These are phyloP conservation scores for Calonectria honghensis DNA, from an alignment of 2,329 filamentous ascomycete genomes.

Conservation along the genomic window DNA sequence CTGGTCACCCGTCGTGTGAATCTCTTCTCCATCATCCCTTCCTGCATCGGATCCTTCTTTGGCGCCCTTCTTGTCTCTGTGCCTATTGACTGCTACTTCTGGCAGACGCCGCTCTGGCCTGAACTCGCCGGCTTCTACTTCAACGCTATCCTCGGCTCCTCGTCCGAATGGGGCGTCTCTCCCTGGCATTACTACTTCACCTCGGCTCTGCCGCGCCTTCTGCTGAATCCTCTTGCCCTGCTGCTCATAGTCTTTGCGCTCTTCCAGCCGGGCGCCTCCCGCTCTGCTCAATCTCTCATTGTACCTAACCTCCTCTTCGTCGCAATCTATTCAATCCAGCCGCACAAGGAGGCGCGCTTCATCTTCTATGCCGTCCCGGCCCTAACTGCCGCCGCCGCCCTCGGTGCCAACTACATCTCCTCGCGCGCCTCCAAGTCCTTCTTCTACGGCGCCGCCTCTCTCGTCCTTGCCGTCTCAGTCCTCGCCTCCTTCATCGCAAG, in stretches of 20 bases:
- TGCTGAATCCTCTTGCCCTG: conserved; percentile 85
- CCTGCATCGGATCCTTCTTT: conserved; percentile 79
- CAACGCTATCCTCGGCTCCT: conserved; percentile 90
- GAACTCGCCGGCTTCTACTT: conserved; percentile 93
- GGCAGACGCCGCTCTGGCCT: conserved; percentile 91
- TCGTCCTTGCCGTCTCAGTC: conserved; percentile 76
- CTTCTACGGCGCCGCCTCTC: conserved; percentile 72
- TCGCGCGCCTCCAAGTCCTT: conserved; percentile 77
- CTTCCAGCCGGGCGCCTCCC: conserved; percentile 66
- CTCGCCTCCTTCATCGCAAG: conserved; percentile 76
- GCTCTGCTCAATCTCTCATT: conserved; percentile 69
- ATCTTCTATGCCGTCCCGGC: conserved; percentile 91
- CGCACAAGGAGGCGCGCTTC: conserved; percentile 98
- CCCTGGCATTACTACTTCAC: conserved; percentile 92
- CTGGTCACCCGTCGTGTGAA: conserved; percentile 73
- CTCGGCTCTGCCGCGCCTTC: conserved; percentile 86
- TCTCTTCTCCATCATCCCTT: conserved; percentile 75
- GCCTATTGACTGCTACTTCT: conserved; percentile 92
- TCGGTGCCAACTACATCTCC: conserved; percentile 83
- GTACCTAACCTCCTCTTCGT: conserved; percentile 84
- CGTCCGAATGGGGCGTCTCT: conserved; percentile 90
- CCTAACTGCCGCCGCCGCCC: conserved; percentile 84
- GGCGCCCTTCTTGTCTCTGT: conserved; percentile 82
- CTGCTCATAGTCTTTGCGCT: conserved; percentile 74
- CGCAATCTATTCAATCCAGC: conserved; percentile 87